phyloP scores from a whole-genome alignment of 2,329 filamentous ascomycete species.

The Bimuria novae-zelandiae region DNA sequence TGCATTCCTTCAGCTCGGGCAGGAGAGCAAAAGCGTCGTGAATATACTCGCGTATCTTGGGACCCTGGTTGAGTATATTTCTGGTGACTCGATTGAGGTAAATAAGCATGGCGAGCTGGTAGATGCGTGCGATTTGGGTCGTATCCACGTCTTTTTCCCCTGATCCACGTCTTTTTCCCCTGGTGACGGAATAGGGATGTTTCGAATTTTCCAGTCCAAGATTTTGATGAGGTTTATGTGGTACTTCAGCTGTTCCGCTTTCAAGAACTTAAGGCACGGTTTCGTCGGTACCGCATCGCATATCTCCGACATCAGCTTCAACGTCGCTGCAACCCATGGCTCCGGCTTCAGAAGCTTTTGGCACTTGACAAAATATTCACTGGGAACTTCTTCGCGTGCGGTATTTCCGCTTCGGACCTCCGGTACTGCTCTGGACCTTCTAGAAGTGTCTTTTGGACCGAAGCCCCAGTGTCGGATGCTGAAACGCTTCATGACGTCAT shows the following conservation, averaged over 20 bases:
- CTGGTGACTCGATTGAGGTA: slow-evolving; percentile 19
- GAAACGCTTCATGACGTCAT: slow-evolving; percentile 22
- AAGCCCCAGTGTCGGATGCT: slow-evolving; percentile 16
- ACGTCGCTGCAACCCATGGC: neutral
- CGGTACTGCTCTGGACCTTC: neutral
- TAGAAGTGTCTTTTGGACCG: neutral
- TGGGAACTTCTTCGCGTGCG: neutral
- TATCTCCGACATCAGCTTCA: slow-evolving; percentile 16
- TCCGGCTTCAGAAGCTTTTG: neutral
- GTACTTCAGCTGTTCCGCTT: slow-evolving; percentile 5
- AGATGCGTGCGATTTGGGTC: slow-evolving; percentile 9
- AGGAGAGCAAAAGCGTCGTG: slow-evolving; percentile 17
- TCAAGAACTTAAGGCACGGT: neutral
- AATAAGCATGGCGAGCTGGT: slow-evolving; percentile 18
- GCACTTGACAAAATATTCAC: neutral
- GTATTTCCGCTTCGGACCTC: neutral
- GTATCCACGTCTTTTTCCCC: too few species aligned
- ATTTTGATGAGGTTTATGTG: slow-evolving; percentile 14
- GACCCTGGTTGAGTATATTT: slow-evolving; percentile 12
- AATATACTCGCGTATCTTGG: slow-evolving; percentile 9
- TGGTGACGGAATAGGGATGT: slow-evolving; percentile 1
- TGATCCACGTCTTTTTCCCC: too few species aligned
- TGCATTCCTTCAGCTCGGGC: slow-evolving; percentile 22
- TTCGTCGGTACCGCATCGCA: slow-evolving; percentile 11
- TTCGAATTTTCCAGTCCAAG: slow-evolving; percentile 18